These are phyloP conservation scores for Atkinsonella texensis DNA, from an alignment of 2,329 filamentous ascomycete species.

Conservation along the genomic window DNA sequence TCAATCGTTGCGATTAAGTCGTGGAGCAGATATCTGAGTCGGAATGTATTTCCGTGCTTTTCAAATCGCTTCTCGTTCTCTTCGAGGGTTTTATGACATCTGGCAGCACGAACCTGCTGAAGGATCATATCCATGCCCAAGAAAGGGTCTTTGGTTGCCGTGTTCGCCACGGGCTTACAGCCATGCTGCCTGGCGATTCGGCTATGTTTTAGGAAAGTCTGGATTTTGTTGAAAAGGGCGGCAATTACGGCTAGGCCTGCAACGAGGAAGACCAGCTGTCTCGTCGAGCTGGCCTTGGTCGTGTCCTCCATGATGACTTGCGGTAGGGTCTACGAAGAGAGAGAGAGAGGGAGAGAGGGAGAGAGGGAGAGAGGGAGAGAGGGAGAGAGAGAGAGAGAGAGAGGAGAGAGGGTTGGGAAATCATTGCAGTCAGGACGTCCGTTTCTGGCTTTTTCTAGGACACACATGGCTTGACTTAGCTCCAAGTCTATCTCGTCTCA, in stretches of 20 bases:
- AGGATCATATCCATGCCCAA: conserved; percentile 4
- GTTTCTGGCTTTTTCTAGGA: too few species aligned
- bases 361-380: too few species aligned
- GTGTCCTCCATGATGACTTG: not conserved
- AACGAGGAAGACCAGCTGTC: not conserved
- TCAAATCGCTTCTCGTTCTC: not conserved
- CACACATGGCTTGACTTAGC: too few species aligned
- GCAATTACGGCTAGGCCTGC: not conserved
- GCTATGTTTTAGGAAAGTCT: not conserved
- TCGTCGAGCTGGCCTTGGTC: not conserved
- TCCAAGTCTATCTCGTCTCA: too few species aligned
- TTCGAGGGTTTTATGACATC: conserved; percentile 3
- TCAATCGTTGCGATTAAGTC: conserved; percentile 12
- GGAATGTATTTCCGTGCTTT: conserved; percentile 1
- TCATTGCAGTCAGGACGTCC: too few species aligned
- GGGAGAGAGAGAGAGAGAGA: too few species aligned
- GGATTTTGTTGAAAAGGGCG: not conserved
- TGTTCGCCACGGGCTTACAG: conserved; percentile 1
- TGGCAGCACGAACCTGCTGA: not conserved
- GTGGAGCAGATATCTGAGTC: not conserved
- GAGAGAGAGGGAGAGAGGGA: too few species aligned
- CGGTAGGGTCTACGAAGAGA: too few species aligned
- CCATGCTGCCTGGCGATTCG: conserved; percentile 2
- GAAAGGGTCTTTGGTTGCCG: not conserved
- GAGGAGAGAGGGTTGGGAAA: too few species aligned